Evolutionary conservation across 2,329 filamentous ascomycete species (phyloP), one percentile per base, ranked within the genome.

Genomic region (Penicillium brasilianum): DNA sequence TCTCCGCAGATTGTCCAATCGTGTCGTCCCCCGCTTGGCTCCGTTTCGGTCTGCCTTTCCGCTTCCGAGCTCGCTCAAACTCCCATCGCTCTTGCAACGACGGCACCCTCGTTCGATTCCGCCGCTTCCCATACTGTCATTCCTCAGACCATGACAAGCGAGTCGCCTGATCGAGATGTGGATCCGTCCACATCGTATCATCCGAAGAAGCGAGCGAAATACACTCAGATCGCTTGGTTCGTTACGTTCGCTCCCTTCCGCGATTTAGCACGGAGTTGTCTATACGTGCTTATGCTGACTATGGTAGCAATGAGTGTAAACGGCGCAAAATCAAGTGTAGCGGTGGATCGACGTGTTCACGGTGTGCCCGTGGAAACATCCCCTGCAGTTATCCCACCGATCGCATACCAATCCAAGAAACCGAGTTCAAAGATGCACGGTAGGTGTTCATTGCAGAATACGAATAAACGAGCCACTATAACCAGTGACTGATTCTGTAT

Each of bases 301-400:
- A 56, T 56, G 4, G 5, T 34, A 90, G 88, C 68, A 91, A 90
- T 71, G 88, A 90, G 72, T 91, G 88, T 76, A 91, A 91, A 69
- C 82, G 88, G n/a, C 86, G 88, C 60, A 91, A 91, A 75, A 87
- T 91, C 71, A 90, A 90, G 75, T 91, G 88, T 77, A 90, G 90
- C 74, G 89, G 89, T 62, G 86, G 90, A 68, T 85, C 83, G 0
- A 85, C 87, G 1, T 91, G 89, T 66, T 84, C 87, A 61, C 82
- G 89, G 59, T 91, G 89, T 69, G 85, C 55, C 3, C 66, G 69
- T 16, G 86, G 90, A 74, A 87, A 86, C 67, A 81, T 90, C 18
- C 77, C 84, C 63, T 90, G 88, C 70, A 79, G 88, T 48, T 90
- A 90, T 77, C 83, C 87, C 6, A 84, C 87, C 14, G 88, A 88